Base-by-base conservation (phyloP, 2,329 filamentous ascomycete genomes). In the Didymella exigua region DNA sequence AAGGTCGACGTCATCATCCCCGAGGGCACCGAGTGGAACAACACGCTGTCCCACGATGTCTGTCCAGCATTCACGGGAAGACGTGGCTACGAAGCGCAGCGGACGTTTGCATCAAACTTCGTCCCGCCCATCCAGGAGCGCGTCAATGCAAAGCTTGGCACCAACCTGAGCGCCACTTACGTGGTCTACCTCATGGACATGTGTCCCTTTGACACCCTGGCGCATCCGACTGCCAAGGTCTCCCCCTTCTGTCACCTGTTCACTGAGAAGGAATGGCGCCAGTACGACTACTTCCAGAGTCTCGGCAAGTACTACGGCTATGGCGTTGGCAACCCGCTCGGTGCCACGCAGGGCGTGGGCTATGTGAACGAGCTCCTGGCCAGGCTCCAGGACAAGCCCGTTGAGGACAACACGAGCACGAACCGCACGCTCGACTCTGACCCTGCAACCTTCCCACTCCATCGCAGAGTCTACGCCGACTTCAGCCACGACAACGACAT, bases 401-500 rank as follows among this genome's bases (percentile, higher is more conserved):
- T 96, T 1, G 65, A 80, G 0, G 91, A 96, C 71, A 76, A 84
- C 54, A 96, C 91, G 0, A 86, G 81, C 49, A 91, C 88, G 5
- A 96, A 97, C 74, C 79, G 77, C 30, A 96, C 92, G 0, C 81
- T 96, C 0, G 90, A 96, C 71, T 77, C 77, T 5, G 80, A 86
- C 54, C 76, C 82, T 0, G 70, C 75, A 6, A 93, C 89, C 0
- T 97, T 96, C 67, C 92, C 93, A 0, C 77, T 96, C 0, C 81
- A 76, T 21, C 73, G 74, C 26, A 77, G 77, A 10, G 76, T 96
- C 1, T 97, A 96, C 68, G 92, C 91, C 0, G 93, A 97, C 75
- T 96, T 97, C 70, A 90, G 87, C 59, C 93, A 97, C 75, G 93
- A 97, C 75, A 96, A 96, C 73, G 87, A 89, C 69, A 91, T 97